phyloP scores from a whole-genome alignment of 2,329 filamentous ascomycete genomes.

The Trichoderma hamatum region DNA sequence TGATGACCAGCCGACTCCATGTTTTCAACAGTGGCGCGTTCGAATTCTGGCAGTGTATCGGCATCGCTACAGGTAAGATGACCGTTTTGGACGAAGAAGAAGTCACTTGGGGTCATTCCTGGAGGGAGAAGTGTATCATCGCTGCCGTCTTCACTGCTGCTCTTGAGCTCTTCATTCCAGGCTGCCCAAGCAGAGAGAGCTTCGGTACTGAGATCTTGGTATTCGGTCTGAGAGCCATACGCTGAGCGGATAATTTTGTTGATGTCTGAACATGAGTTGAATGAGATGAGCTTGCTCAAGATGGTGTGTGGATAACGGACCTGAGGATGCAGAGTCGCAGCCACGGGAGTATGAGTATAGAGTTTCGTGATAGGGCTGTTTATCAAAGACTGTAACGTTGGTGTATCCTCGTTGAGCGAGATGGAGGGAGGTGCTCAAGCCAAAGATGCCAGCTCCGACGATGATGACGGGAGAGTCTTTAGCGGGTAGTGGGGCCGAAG shows the following conservation, averaged over 20 bases:
- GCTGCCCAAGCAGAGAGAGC: constrained; percentile 46
- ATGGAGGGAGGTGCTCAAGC: constrained; percentile 42
- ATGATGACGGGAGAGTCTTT: constrained; percentile 30
- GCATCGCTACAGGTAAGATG: constrained; percentile 37
- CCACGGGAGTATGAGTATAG: constrained; percentile 47
- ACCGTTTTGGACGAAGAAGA: constrained; percentile 46
- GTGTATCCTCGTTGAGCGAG: constrained; percentile 46
- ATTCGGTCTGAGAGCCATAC: constrained; percentile 48
- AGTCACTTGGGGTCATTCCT: constrained; percentile 42
- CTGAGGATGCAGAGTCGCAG: constrained; percentile 49
- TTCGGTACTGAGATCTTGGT: constrained; percentile 50
- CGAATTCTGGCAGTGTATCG: constrained; percentile 37
- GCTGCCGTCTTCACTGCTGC: constrained; percentile 6
- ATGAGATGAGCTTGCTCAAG: background rate
- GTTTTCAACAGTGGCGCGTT: constrained; percentile 41
- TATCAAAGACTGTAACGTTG: constrained; percentile 53
- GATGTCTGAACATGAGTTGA: constrained; percentile 33
- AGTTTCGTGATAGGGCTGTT: constrained; percentile 46
- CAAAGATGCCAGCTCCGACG: constrained; percentile 39
- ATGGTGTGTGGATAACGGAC: constrained; percentile 28
- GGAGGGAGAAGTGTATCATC: constrained; percentile 34
- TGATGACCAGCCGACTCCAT: constrained; percentile 41
- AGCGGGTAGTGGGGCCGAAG: background rate
- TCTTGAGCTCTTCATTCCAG: constrained; percentile 49
- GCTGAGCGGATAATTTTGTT: constrained; percentile 46